Base-by-base conservation (phyloP, 169 alveolate species). In the Eimeria sp. region DNA sequence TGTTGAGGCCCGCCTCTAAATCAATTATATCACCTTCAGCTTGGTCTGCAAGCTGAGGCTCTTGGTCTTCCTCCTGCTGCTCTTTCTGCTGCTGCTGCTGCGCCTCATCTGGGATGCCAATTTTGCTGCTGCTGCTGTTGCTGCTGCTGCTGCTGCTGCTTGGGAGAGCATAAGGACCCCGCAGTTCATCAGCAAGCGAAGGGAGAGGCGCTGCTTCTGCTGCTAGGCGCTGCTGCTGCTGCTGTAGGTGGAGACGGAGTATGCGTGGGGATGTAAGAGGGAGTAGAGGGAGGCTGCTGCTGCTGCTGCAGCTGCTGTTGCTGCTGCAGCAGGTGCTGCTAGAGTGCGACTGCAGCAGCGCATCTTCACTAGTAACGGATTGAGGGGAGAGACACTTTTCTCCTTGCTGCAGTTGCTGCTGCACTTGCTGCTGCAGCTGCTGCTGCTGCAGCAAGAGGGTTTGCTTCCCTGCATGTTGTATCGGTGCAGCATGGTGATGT, bases 201-300 rank as follows among this genome's bases (percentile, higher is more conserved):
- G 87, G 87, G 20, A 43, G 63, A 27, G 82, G 49, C 82, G 45
- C 82, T 20, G 82, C 13, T 20, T 27, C 82, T 14, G 87, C 87
- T 76, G 20, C 63, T 34, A 49, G 87, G 45, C n/a, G 87, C 87
- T 43, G 87, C 87, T 76, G 87, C 87, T 76, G 87, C 87, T 76
- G 87, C 51, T 43, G 51, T 43, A 76, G n/a, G n/a, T 76, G 87
- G 65, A 76, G 40, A 65, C 87, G 87, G 43, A 76, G 63, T 10
- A 76, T 11, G 65, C 87, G 87, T 10, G 87, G 87, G 27, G 87
- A 76, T 49, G 87, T 25, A 11, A 76, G 65, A 43, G 87, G 87
- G 34, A 76, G 87, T 63, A 76, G 13, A 13, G 87, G 87, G 22
- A 76, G 57, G 87, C 65, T 43, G 65, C 87, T 76, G 87, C 87